These are phyloP conservation scores for Cercospora citrullina DNA, from an alignment of 2,329 filamentous ascomycete genomes.

Conservation along the genomic window DNA sequence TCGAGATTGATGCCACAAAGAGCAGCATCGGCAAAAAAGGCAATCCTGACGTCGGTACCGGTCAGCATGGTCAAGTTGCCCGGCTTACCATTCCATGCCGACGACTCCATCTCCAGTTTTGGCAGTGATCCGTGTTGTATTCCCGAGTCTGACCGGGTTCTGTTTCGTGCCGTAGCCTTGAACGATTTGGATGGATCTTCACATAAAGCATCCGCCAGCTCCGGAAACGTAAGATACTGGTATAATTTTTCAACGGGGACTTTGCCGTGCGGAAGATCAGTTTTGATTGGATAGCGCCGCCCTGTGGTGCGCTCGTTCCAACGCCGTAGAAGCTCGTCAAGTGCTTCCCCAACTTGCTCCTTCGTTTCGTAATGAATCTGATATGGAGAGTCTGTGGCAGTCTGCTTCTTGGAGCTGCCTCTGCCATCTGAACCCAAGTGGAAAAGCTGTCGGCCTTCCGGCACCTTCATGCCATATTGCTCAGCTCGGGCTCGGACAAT, in stretches of 20 bases:
- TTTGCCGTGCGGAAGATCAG: neutral
- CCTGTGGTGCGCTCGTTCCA: neutral
- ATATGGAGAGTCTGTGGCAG: neutral
- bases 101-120: neutral
- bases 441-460: conserved; percentile 6
- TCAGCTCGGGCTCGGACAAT: conserved; percentile 42
- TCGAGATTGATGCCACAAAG: conserved; percentile 33
- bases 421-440: neutral
- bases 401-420: neutral
- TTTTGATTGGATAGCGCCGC: neutral
- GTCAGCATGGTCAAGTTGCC: neutral
- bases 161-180: neutral
- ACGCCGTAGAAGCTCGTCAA: conserved; percentile 1
- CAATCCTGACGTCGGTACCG: conserved; percentile 1
- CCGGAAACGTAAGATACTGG: neutral
- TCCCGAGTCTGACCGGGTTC: neutral
- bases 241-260: neutral
- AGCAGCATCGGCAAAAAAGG: conserved; percentile 3
- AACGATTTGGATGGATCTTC: conserved; percentile 7
- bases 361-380: conserved; percentile 1
- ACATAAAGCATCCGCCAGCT: conserved; percentile 4
- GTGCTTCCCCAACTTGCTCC: conserved; percentile 1
- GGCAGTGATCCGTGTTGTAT: neutral
- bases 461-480: conserved; percentile 10
- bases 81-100: neutral